Evolutionary conservation across 352 stramenopile species (phyloP).

Genomic region (Pythium rhizo-oryzae): DNA sequence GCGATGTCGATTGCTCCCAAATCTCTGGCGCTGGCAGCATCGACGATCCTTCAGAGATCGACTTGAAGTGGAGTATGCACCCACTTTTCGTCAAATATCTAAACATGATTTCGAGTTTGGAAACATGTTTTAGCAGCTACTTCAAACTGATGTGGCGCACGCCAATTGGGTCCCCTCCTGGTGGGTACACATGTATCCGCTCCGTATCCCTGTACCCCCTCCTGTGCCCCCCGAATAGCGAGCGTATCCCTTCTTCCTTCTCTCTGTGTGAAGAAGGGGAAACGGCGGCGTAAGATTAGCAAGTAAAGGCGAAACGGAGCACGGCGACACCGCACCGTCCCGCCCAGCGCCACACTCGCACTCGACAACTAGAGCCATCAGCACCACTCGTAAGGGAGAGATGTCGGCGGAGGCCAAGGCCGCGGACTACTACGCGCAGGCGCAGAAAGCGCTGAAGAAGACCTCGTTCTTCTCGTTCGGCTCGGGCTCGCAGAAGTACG

Average conservation of each 20-base stretch:
- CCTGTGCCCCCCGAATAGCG: too few species aligned
- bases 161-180: background rate
- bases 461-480: slow-evolving; percentile 97
- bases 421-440: slow-evolving; percentile 81
- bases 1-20: too few species aligned
- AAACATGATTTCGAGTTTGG: too few species aligned
- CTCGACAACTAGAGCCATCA: background rate
- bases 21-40: too few species aligned
- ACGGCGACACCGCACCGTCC: background rate
- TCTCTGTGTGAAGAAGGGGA: slow-evolving; percentile 3
- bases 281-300: background rate
- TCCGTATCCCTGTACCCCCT: slow-evolving; percentile 1
- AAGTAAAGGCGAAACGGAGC: slow-evolving; percentile 20
- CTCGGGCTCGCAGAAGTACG: slow-evolving; percentile 91
- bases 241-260: background rate
- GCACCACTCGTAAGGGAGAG: background rate
- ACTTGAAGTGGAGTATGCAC: background rate
- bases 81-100: too few species aligned
- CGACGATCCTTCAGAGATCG: too few species aligned
- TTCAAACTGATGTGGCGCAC: background rate
- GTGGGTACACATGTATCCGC: background rate
- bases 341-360: too few species aligned
- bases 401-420: slow-evolving; percentile 82
- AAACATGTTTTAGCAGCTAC: background rate
- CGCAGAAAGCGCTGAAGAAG: slow-evolving; percentile 92